Percentiles rank a stretch among this genome's conserved stretches.
phyloP scores from a whole-genome alignment of 106 monocot species.

The Iris macrosiphon region DNA sequence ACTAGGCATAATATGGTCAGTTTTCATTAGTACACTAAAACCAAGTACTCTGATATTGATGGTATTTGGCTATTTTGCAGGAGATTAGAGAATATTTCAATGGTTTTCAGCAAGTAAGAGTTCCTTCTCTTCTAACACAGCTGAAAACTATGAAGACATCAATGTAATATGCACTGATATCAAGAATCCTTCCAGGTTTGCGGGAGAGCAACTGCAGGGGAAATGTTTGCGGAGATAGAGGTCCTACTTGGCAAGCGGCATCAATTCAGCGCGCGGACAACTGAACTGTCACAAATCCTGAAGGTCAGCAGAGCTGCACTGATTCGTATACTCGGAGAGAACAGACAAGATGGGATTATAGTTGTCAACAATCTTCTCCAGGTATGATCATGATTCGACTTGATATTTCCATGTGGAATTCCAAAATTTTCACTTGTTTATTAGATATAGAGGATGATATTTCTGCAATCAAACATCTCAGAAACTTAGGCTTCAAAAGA shows the following conservation, averaged over 20 bases:
- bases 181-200: constrained; percentile 8
- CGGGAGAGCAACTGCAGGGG: constrained; percentile 17
- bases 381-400: constrained; percentile 8
- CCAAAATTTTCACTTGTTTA: neutral
- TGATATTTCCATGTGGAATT: neutral
- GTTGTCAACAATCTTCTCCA: constrained; percentile 29
- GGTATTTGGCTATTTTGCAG: constrained; percentile 15
- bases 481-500: constrained; percentile 25
- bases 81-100: constrained; percentile 16
- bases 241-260: constrained; percentile 19
- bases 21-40: neutral
- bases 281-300: constrained; percentile 27
- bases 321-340: constrained; percentile 12
- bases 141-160: constrained; percentile 3
- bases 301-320: constrained; percentile 13
- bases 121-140: neutral
- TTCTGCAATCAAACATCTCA: constrained; percentile 13
- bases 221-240: constrained; percentile 30
- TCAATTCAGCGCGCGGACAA: constrained; percentile 25
- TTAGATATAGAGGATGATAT: neutral
- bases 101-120: constrained; percentile 25
- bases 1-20: too few relatives aligned
- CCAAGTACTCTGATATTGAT: neutral
- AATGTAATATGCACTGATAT: neutral
- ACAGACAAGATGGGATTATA: constrained; percentile 16